phyloP scores from a whole-genome alignment of 2,329 filamentous ascomycete species.

The Talaromyces sp. region DNA sequence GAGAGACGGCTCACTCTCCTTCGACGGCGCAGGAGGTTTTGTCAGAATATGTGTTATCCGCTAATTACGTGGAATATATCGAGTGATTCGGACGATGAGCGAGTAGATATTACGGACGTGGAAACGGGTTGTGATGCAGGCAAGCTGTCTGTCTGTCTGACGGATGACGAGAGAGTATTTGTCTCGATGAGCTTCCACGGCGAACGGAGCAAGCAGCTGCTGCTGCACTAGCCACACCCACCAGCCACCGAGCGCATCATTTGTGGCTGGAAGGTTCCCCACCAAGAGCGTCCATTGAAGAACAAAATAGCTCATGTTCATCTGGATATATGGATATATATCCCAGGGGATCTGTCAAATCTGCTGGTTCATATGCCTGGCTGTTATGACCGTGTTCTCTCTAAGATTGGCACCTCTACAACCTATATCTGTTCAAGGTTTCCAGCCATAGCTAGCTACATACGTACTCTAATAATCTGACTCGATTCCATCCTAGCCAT shows the following conservation, averaged over 20 bases:
- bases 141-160: neutral
- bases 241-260: neutral
- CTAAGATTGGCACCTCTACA: too few relatives aligned
- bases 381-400: too few relatives aligned
- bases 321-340: too few relatives aligned
- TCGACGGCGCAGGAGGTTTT: neutral
- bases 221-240: slow-evolving; percentile 6
- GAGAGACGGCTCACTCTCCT: slow-evolving; percentile 1
- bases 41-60: neutral
- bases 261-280: slow-evolving; percentile 2
- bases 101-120: neutral
- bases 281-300: neutral
- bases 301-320: neutral
- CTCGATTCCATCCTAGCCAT: too few relatives aligned
- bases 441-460: too few relatives aligned
- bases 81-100: neutral
- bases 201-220: neutral
- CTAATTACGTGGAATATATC: neutral
- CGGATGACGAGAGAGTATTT: too few relatives aligned
- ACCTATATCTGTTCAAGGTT: too few relatives aligned
- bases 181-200: slow-evolving; percentile 12
- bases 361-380: too few relatives aligned
- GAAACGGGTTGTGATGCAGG: neutral
- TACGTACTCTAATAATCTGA: too few relatives aligned
- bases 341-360: too few relatives aligned